Evolutionary conservation across 345 rosid species (phyloP).

Genomic region (Draba incana): DNA sequence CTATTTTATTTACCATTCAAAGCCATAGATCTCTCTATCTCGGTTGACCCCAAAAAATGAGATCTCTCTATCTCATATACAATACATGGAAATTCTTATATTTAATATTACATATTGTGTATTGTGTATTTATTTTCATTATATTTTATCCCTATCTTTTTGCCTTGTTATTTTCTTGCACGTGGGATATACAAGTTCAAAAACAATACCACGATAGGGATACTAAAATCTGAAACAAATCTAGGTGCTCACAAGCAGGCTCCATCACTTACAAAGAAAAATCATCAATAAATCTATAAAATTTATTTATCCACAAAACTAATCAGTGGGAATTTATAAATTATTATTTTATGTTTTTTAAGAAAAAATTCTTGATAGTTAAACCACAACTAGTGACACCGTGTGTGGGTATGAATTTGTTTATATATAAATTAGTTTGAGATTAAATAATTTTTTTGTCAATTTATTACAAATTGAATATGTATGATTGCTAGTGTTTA

Average conservation of each 20-base stretch:
- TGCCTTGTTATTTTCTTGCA: slow-evolving; percentile 14
- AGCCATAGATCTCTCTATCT: slow-evolving; percentile 1
- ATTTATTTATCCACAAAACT: no score
- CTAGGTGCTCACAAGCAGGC: background rate
- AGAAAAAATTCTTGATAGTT: no score
- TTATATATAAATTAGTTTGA: no score
- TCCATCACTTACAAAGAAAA: background rate
- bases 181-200: slow-evolving; percentile 10
- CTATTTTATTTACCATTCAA: no score
- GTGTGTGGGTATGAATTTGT: no score
- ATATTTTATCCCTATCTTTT: background rate
- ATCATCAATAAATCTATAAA: no score
- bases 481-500: no score
- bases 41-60: slow-evolving; percentile 17
- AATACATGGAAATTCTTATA: background rate
- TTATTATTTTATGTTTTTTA: no score
- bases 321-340: no score
- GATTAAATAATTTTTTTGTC: no score
- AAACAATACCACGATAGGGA: background rate
- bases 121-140: slow-evolving; percentile 9
- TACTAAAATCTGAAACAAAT: slow-evolving; percentile 1
- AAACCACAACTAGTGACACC: no score
- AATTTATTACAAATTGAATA: no score
- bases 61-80: slow-evolving; percentile 3
- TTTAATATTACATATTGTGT: slow-evolving; percentile 1